Base-by-base conservation (phyloP, 306 rosid genomes). In the Medicago ruthenica region DNA sequence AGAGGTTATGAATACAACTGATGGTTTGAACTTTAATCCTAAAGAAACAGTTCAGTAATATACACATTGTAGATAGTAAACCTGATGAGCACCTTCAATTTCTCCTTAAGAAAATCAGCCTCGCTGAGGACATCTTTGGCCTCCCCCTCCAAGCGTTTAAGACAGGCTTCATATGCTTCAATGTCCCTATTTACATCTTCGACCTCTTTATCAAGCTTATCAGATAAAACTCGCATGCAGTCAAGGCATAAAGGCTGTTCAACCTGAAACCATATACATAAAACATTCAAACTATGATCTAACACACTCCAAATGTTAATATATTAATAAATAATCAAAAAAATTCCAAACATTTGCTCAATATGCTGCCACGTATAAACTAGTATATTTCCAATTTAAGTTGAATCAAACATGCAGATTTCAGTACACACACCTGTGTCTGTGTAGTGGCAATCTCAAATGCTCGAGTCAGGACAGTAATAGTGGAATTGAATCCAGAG, bases 191-290 rank as follows among this genome's bases (percentile, higher is more conserved):
- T 88, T 44, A 90, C 97, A 78, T 96, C 99, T 86, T 92, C 97
- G 74, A 89, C 90, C 87, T 92, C 97, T 84, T 92, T 92, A 82
- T 96, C 96, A 76, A 96, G 97, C 84, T 96, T 90, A 76, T 92
- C 97, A 15, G 95, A 92, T 81, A 96, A 85, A 62, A 92, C 76
- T 80, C 97, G 86, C 99, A 92, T 96, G 88, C 99, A 96, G 67
- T 92, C 99, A 57, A 96, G 93, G 82, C 99, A 96, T 68, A 96
- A 77, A 75, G 99, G 99, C 80, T 92, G 99, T 70, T 96, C 97
- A 61, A 90, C 97, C 99, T 96, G 90, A 37, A 84, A 67, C 82
- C 40, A 12, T 67, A 40, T 22, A 70, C 20, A 76, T 53, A 84
- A 73, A 70, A 57, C 45, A 62, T 9, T 50, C 44, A 40, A 14